A percentile compares a stretch with the other conserved stretches of the same genome.
Conservation (phyloP, 345 rosid species). For the Citrus australasica region DNA sequence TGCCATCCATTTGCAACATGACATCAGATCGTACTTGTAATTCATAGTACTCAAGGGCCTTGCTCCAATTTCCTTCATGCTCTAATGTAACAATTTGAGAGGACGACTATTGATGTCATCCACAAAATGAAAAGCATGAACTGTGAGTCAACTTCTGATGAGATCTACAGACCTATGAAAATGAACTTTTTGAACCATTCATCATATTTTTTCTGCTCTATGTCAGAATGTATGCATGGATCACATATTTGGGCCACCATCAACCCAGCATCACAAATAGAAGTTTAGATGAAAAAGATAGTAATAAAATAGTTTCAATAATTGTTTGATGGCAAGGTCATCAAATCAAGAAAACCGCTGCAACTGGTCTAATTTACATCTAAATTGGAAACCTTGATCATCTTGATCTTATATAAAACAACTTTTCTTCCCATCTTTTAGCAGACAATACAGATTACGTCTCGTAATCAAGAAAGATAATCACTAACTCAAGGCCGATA, state of each 20-base stretch:
- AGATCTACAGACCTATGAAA: neutral
- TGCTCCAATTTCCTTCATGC: conserved; percentile 96
- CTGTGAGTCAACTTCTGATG: conserved; percentile 1
- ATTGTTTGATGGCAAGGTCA: neutral
- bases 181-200: conserved; percentile 2
- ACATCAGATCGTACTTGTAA: conserved; percentile 74
- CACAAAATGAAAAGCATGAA: conserved; percentile 20
- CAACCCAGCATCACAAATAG: neutral
- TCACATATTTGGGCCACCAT: neutral
- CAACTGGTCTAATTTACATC: neutral
- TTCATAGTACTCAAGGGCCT: conserved; percentile 94
- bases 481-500: neutral
- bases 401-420: neutral
- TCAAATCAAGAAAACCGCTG: neutral
- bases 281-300: neutral
- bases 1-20: conserved; percentile 29
- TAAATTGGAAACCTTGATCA: neutral
- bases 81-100: conserved; percentile 92
- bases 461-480: neutral
- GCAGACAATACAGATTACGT: neutral
- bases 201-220: neutral
- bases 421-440: neutral
- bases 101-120: conserved; percentile 47
- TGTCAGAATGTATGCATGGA: neutral
- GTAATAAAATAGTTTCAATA: neutral